These are phyloP conservation scores for Sequoiadendron giganteum DNA, from an alignment of 75 land plant genomes.

Conservation along the genomic window DNA sequence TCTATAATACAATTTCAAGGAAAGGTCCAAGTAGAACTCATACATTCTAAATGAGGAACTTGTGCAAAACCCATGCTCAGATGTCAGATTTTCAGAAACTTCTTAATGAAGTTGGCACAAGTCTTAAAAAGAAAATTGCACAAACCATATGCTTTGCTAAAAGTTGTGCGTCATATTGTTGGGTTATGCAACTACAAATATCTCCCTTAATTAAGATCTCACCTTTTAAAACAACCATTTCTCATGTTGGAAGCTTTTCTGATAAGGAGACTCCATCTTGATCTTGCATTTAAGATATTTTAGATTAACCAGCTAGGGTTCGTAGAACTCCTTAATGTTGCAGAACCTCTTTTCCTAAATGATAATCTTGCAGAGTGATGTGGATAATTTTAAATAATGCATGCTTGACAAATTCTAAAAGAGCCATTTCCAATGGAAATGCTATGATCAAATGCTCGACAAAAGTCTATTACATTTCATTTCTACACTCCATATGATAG, in stretches of 20 bases:
- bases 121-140: neutral
- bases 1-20: neutral
- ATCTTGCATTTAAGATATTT: neutral
- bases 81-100: neutral
- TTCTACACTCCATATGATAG: neutral
- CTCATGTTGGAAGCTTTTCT: neutral
- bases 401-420: neutral
- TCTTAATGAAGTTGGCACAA: neutral
- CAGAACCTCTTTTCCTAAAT: neutral
- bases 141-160: neutral
- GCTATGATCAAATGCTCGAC: neutral
- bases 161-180: no score
- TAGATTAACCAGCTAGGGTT: neutral
- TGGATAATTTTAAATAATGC: neutral
- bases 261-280: neutral
- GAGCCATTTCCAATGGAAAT: no score
- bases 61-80: neutral
- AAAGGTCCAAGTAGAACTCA: neutral
- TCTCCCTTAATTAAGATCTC: no score
- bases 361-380: neutral
- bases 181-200: neutral
- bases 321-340: neutral
- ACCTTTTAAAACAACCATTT: conserved; percentile 4
- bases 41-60: neutral
- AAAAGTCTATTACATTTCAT: neutral